Evolutionary conservation across 2,329 filamentous ascomycete genomes (phyloP).

Genomic region (Colletotrichum noveboracense): DNA sequence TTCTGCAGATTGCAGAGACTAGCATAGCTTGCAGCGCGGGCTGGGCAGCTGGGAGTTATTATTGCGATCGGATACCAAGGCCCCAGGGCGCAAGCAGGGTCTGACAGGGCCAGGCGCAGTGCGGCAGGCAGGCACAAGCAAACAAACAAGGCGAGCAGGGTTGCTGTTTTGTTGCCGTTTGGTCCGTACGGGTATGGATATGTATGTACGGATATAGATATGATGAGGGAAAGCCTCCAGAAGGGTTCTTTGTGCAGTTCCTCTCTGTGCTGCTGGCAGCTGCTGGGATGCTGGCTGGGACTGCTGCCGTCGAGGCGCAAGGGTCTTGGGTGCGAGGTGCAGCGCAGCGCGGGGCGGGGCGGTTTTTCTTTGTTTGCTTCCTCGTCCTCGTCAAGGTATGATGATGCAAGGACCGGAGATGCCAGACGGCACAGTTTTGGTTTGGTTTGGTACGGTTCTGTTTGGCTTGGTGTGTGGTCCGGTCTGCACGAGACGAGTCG

Average conservation of each 20-base stretch:
- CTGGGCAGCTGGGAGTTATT: not conserved
- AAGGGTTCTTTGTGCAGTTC: not conserved
- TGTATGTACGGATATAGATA: not conserved
- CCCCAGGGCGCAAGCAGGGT: not conserved
- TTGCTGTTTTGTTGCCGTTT: not conserved
- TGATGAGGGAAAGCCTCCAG: not conserved
- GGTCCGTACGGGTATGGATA: not conserved
- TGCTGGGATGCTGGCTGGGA: not conserved
- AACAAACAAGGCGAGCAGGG: not conserved
- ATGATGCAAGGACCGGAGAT: conserved; percentile 4
- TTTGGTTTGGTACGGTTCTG: not conserved
- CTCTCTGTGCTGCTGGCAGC: not conserved
- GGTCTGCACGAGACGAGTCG: not conserved
- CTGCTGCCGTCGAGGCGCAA: not conserved
- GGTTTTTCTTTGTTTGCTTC: not conserved
- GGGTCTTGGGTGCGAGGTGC: not conserved
- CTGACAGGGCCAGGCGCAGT: not conserved
- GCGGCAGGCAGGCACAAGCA: not conserved
- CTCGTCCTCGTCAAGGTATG: not conserved
- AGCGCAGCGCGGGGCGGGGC: not conserved
- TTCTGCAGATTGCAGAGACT: not conserved
- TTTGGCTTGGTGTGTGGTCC: not conserved
- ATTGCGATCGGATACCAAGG: not conserved
- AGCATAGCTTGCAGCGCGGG: not conserved
- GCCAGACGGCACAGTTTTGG: not conserved